phyloP scores from a whole-genome alignment of 768 basidiomycete genomes.

The Jaapia argillacea region DNA sequence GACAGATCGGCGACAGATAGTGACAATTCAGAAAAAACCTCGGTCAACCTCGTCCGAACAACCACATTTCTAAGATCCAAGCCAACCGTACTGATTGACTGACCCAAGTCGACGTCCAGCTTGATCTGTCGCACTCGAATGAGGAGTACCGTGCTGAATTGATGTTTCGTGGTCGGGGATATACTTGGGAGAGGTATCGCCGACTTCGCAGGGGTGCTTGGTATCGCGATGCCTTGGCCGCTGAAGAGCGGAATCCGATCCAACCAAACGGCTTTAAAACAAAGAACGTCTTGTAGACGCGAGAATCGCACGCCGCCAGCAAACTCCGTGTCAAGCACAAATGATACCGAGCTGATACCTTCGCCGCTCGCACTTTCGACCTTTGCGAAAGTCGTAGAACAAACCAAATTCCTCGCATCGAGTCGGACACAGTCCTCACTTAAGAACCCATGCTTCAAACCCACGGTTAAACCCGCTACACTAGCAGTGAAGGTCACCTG shows the following conservation, averaged over 20 bases:
- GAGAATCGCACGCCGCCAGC: constrained; percentile 73
- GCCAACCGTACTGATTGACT: constrained; percentile 67
- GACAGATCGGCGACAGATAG: constrained; percentile 48
- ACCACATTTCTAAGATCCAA: constrained; percentile 56
- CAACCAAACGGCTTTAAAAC: constrained; percentile 93
- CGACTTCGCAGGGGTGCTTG: constrained; percentile 9
- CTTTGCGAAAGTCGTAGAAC: constrained; percentile 64
- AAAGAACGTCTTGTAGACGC: constrained; percentile 83
- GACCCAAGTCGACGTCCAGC: constrained; percentile 75
- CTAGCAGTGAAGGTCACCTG: constrained; percentile 66
- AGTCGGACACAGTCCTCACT: constrained; percentile 77
- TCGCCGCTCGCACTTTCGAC: constrained; percentile 25
- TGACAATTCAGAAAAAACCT: constrained; percentile 50
- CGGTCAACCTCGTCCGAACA: constrained; percentile 58
- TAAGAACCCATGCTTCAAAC: constrained; percentile 77
- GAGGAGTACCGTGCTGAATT: constrained; percentile 53
- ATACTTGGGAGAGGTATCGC: not conserved
- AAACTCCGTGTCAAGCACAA: constrained; percentile 81
- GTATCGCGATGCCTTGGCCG: constrained; percentile 22
- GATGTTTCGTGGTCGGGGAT: constrained; percentile 8
- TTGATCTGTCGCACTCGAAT: constrained; percentile 65
- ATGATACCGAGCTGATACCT: constrained; percentile 47
- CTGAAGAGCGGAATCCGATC: constrained; percentile 77
- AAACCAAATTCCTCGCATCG: constrained; percentile 72
- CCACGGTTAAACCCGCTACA: constrained; percentile 72